These are phyloP conservation scores for Infundibulicybe gibba DNA, from an alignment of 768 basidiomycete genomes.

Conservation along the genomic window DNA sequence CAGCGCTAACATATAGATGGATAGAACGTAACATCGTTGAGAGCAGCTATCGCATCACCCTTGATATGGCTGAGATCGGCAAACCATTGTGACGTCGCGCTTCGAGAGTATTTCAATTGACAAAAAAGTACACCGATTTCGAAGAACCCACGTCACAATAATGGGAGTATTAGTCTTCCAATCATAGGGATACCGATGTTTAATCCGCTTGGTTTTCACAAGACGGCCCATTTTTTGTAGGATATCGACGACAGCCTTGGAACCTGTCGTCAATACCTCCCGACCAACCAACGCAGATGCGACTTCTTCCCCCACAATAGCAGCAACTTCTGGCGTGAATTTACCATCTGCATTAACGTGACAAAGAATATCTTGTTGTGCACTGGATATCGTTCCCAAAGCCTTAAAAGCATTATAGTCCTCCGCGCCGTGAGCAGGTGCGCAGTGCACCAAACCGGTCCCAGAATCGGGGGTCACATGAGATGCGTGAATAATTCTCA, in stretches of 20 bases:
- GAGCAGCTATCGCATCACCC: conserved; percentile 61
- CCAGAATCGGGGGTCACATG: conserved; percentile 89
- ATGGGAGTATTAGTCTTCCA: conserved; percentile 95
- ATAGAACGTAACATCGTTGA: conserved; percentile 70
- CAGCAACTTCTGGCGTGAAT: conserved; percentile 57
- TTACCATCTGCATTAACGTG: conserved; percentile 79
- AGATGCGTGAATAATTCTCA: conserved; percentile 58
- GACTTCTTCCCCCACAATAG: conserved; percentile 50
- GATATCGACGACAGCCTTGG: conserved; percentile 59
- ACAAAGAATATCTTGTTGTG: conserved; percentile 52
- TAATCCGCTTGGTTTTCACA: conserved; percentile 64
- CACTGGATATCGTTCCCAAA: conserved; percentile 42
- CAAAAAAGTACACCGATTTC: not conserved
- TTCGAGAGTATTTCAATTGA: conserved; percentile 19
- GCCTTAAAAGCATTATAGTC: conserved; percentile 80
- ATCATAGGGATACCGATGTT: conserved; percentile 93
- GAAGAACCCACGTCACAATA: conserved; percentile 69
- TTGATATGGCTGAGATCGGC: conserved; percentile 89
- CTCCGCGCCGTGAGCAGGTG: conserved; percentile 91
- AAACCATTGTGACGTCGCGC: conserved; percentile 97
- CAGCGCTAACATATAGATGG: conserved; percentile 61
- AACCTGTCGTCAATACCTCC: conserved; percentile 72
- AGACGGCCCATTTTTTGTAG: conserved; percentile 55
- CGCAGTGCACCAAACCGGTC: conserved; percentile 93
- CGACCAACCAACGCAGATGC: conserved; percentile 55